Base-by-base conservation (phyloP, 108 stramenopile genomes). In the Hondaea fermentalgiana region DNA sequence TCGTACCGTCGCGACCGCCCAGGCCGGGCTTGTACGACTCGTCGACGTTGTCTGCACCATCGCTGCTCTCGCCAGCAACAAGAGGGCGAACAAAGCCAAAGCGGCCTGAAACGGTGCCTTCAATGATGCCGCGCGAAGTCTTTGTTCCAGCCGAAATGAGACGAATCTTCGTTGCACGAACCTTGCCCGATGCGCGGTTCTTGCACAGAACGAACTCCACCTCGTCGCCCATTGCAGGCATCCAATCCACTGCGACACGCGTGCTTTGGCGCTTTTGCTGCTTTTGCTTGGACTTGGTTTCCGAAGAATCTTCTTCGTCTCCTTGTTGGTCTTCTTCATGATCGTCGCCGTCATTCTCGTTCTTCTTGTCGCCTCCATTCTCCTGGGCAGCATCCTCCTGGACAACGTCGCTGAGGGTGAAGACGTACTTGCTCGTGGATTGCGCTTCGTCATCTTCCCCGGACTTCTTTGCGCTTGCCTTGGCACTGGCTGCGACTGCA, bases 41-140 rank as follows among this genome's bases (percentile, higher is more conserved):
- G 28, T 83, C 76, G 51, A 83, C 76, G 4, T 53, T 53, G 28
- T 83, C 76, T 6, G 45, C 49, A 23, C 76, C 76, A 35, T 83
- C 76, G 76, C 23, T 25, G 12, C 76, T 53, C 23, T 83, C 51
- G 6, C 76, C 76, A 12, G 76, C 76, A 53, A 83, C 76, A 6
- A 83, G 76, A 10, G 76, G 76, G n/a, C 76, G 76, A 12, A 83
- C 51, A 23, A 83, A 83, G 51, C 76, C 76, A 83, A 83, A 83
- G 76, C 76, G 76, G 3, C 51, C 76, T 2, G 76, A 83, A 16
- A 83, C 76, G 51, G 51, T 53, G 51, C 76, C 76, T 23, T 83
- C 76, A 12, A 83, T 53, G 51, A 83, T 23, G 4, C 76, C 76
- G 28, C 76, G 76, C n/a, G 49, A 83, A 45, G 51, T 83, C 3